These are phyloP conservation scores for Backusella mclennaniae DNA, from an alignment of 192 early-diverging fungal genomes.

Conservation along the genomic window DNA sequence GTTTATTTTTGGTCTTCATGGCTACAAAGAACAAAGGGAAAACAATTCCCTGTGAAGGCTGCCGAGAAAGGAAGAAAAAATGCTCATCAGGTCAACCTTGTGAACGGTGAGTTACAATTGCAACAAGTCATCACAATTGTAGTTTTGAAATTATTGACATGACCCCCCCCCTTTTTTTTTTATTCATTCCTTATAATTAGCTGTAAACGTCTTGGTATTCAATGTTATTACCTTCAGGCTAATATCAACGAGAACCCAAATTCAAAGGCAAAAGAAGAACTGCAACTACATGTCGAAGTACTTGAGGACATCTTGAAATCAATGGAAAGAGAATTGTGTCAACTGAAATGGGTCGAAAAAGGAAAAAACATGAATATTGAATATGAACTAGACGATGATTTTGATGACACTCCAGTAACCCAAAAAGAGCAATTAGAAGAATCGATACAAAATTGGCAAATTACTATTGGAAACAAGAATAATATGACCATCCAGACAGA, in stretches of 20 bases:
- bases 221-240: slow-evolving; percentile 10
- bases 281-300: neutral
- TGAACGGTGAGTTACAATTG: neutral
- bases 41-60: slow-evolving; percentile 21
- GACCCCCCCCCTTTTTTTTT: neutral
- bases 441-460: neutral
- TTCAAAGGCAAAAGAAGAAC: neutral
- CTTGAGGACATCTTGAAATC: slow-evolving; percentile 6
- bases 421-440: neutral
- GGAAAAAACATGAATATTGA: neutral
- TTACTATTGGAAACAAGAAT: neutral
- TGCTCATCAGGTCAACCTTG: slow-evolving; percentile 7
- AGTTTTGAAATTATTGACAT: neutral
- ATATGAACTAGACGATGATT: neutral
- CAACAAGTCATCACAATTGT: neutral
- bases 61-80: slow-evolving; percentile 22
- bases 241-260: neutral
- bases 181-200: neutral
- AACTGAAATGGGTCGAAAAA: neutral
- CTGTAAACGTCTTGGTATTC: slow-evolving; percentile 10
- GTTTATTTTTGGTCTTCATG: slow-evolving; percentile 1
- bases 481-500: neutral
- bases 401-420: neutral
- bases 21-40: slow-evolving; percentile 6
- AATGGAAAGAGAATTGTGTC: slow-evolving; percentile 13